Conservation (phyloP, 805 yeast genomes). For the Kluyveromyces dobzhanskii region DNA sequence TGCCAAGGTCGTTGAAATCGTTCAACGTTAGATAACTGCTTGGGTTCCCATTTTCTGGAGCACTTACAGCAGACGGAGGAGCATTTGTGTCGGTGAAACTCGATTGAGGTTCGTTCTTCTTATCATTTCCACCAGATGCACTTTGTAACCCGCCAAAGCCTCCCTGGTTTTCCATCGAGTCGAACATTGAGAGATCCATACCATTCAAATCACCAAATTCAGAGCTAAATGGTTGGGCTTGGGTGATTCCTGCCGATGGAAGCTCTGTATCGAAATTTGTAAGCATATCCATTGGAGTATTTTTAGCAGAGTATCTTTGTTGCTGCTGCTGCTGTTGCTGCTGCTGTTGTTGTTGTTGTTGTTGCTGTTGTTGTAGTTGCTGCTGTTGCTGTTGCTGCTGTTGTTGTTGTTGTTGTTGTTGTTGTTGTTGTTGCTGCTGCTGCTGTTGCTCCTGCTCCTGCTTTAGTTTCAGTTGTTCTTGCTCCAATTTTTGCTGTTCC, state of each 20-base stretch:
- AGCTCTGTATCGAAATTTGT: slow-evolving; percentile 1
- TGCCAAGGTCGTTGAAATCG: slow-evolving; percentile 29
- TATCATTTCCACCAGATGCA: slow-evolving; percentile 2
- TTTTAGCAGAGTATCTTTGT: slow-evolving; percentile 2
- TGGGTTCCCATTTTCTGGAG: slow-evolving; percentile 3
- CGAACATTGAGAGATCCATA: slow-evolving; percentile 26
- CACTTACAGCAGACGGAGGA: neutral
- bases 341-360: slow-evolving; percentile 3
- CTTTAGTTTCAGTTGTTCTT: neutral
- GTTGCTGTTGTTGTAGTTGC: slow-evolving; percentile 2
- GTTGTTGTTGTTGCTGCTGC: slow-evolving; percentile 4
- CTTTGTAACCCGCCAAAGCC: slow-evolving; percentile 16
- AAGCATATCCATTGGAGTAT: slow-evolving; percentile 3
- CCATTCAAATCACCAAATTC: slow-evolving; percentile 18
- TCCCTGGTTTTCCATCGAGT: slow-evolving; percentile 24
- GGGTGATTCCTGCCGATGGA: neutral
- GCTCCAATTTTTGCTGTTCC: slow-evolving; percentile 1
- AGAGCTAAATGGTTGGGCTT: slow-evolving; percentile 4
- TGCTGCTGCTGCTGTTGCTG: slow-evolving; percentile 1
- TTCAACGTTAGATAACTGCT: slow-evolving; percentile 30
- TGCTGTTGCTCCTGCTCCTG: slow-evolving; percentile 6
- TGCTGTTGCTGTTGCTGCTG: slow-evolving; percentile 3
- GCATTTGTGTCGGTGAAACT: slow-evolving; percentile 11
- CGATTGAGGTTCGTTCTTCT: slow-evolving; percentile 5
- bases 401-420: neutral